Evolutionary conservation across 139 green algal species (phyloP).

Genomic region (Chlamydomonas sphaeroides): DNA sequence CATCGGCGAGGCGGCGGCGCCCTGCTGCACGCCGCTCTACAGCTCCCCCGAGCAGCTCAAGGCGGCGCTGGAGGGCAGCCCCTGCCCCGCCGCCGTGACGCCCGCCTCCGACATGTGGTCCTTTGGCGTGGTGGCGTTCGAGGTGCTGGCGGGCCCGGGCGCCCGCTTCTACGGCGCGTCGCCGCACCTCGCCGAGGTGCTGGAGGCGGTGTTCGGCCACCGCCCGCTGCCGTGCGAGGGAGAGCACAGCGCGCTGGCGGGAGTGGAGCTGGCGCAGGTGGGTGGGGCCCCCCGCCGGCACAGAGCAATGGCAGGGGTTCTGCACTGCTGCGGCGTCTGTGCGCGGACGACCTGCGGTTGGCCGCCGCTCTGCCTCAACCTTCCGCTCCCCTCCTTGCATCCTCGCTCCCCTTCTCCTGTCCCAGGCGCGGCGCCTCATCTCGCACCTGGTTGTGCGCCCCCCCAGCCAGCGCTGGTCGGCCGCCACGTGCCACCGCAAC

Average conservation of each 20-base stretch:
- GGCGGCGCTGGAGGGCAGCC: not conserved
- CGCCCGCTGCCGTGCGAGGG: constrained; percentile 22
- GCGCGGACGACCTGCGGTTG: too few species aligned
- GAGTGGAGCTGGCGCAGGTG: constrained; percentile 25
- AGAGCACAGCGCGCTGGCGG: not conserved
- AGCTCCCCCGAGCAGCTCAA: constrained; percentile 28
- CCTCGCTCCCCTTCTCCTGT: not conserved
- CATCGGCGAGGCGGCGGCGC: not conserved
- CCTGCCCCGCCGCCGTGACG: not conserved
- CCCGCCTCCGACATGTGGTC: constrained; percentile 37
- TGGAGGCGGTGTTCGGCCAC: constrained; percentile 36
- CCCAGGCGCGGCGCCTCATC: constrained; percentile 33
- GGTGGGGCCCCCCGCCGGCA: too few species aligned
- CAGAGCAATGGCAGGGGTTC: too few species aligned
- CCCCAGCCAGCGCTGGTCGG: constrained; percentile 30
- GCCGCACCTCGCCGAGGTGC: not conserved
- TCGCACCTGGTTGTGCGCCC: constrained; percentile 22
- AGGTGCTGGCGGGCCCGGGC: constrained; percentile 2
- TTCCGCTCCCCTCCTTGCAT: too few species aligned
- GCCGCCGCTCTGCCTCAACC: too few species aligned
- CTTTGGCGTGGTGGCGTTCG: constrained; percentile 28
- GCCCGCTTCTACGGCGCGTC: constrained; percentile 20
- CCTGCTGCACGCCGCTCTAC: constrained; percentile 40
- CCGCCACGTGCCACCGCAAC: constrained; percentile 26
- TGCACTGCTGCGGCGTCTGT: too few species aligned